Base-by-base conservation (phyloP, 1,284 basidiomycete species). In the Tilletia horrida region DNA sequence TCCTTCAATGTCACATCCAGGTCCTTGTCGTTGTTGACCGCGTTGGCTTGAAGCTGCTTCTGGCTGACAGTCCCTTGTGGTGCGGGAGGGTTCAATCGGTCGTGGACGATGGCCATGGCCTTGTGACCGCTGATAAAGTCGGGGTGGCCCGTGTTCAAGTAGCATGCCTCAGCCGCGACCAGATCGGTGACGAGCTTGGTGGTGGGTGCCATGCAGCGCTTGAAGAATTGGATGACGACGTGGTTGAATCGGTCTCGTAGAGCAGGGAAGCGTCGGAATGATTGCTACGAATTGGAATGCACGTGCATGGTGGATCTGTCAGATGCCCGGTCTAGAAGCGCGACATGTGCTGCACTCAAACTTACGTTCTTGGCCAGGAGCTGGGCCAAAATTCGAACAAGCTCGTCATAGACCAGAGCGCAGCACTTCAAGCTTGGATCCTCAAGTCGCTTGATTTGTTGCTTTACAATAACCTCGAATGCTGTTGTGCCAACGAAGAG, bases 381-480 rank as follows among this genome's bases (percentile, higher is more conserved):
- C 79, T 97, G 93, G 18, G 90, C 88, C 47, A 97, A 87, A 74
- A 98, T 98, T 62, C 95, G 88, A 77, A 96, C 96, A 59, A 98
- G 86, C 82, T 97, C 95, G 78, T 97, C 95, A 76, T 97, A 97
- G 1, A 97, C 91, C 66, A 97, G 86, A 73, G 93, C 89, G 76
- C 91, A 94, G 80, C 95, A 97, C 81, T 94, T 94, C 77, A 97
- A 83, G 69, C 88, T 86, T 3, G 95, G 95, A 14, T 97, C 95
- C 80, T 97, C 95, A 64, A 98, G 85, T 61, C 95, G 88, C 83
- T 93, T 91, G 83, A 98, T 98, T 83, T 98, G 95, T 82, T 97
- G 92, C 85, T 97, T 98, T 76, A 97, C 92, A 76, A 97, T 97
- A 69, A 94, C 91, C 82, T 97, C 94, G 76, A 97, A 97, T 1